These are phyloP conservation scores for Ophiocordyceps australis DNA, from an alignment of 2,329 filamentous ascomycete species.

Conservation along the genomic window DNA sequence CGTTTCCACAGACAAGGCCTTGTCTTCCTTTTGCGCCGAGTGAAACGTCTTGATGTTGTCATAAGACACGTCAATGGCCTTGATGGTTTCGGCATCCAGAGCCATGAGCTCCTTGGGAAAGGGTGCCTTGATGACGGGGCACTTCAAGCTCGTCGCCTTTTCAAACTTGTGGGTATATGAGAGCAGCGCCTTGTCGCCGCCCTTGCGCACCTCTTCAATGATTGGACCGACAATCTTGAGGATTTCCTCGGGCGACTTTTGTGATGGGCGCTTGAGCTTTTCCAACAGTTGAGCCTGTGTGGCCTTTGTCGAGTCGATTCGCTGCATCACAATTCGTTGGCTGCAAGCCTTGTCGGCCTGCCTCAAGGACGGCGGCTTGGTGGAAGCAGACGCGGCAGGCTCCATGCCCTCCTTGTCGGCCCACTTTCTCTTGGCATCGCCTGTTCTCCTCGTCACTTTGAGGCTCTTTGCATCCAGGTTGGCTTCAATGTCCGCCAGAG, in stretches of 20 bases:
- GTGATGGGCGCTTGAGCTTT: conserved; percentile 73
- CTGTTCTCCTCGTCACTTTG: conserved; percentile 84
- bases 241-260: conserved; percentile 87
- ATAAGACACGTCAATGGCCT: conserved; percentile 85
- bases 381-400: conserved; percentile 15
- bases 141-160: conserved; percentile 78
- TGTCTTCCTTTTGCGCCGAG: conserved; percentile 71
- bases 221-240: conserved; percentile 84
- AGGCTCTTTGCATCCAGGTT: conserved; percentile 89
- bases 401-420: conserved; percentile 62
- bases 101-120: conserved; percentile 79
- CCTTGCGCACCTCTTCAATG: conserved; percentile 66
- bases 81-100: conserved; percentile 62
- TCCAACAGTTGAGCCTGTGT: conserved; percentile 48
- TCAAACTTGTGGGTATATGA: conserved; percentile 97
- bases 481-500: conserved; percentile 72
- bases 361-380: conserved; percentile 16
- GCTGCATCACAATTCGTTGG: conserved; percentile 62
- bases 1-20: conserved; percentile 74
- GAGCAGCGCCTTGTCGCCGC: conserved; percentile 76
- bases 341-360: conserved; percentile 16
- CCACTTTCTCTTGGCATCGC: conserved; percentile 90
- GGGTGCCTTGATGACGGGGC: conserved; percentile 76
- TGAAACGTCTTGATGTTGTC: conserved; percentile 94
- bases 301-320: conserved; percentile 51